Evolutionary conservation across 2,329 filamentous ascomycete genomes (phyloP).

Genomic region (Sarocladium kiliense): DNA sequence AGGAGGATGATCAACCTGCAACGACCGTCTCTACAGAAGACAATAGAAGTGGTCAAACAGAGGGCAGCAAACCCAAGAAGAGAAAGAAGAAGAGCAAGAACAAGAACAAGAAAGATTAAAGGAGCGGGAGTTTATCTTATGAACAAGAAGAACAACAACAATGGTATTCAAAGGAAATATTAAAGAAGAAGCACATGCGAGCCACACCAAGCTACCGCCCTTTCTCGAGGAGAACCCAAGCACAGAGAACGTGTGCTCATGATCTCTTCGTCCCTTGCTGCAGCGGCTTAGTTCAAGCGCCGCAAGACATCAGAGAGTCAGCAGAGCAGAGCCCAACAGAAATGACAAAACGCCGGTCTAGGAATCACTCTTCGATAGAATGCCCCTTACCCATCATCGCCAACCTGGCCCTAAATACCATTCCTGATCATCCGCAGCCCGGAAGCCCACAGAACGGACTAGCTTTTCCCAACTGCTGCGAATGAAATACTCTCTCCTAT

Average conservation of each 20-base stretch:
- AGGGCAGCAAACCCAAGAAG: constrained; percentile 20
- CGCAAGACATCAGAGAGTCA: background rate
- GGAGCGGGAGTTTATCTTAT: background rate
- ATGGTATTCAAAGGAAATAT: constrained; percentile 6
- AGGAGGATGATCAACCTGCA: background rate
- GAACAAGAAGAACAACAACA: background rate
- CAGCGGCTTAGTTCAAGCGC: background rate
- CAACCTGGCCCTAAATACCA: background rate
- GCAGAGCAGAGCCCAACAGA: background rate
- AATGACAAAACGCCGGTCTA: background rate
- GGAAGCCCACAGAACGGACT: background rate
- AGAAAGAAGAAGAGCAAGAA: constrained; percentile 17
- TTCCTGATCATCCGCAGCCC: background rate
- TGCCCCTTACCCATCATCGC: background rate
- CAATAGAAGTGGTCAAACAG: constrained; percentile 12
- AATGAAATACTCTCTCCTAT: background rate
- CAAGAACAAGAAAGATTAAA: background rate
- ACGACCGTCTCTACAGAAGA: constrained; percentile 6
- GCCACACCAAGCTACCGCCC: background rate
- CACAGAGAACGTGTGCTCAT: background rate
- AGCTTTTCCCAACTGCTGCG: background rate
- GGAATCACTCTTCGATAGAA: constrained; percentile 1
- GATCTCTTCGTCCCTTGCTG: background rate
- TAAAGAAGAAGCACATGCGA: background rate
- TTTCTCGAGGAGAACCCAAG: background rate